Evolutionary conservation across 2,329 filamentous ascomycete species (phyloP).

Genomic region (Celoporthe dispersa): DNA sequence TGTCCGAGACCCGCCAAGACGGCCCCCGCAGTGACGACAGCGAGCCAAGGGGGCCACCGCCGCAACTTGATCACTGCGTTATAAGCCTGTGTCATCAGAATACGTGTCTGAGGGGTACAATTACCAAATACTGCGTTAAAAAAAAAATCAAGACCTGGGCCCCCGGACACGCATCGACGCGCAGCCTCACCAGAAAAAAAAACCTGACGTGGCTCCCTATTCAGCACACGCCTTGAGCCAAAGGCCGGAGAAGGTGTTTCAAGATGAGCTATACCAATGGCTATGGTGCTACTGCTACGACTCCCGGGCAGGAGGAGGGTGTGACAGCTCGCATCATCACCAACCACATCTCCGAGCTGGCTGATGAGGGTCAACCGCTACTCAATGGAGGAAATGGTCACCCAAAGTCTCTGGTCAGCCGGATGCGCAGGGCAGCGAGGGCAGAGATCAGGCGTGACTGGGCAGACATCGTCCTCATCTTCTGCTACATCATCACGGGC

Average conservation of each 20-base stretch:
- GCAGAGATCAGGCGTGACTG: conserved; percentile 61
- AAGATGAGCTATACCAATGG: conserved; percentile 23
- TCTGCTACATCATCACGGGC: conserved; percentile 78
- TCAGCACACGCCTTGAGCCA: not conserved
- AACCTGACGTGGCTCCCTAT: not conserved
- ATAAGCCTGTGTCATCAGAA: not conserved
- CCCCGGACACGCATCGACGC: not conserved
- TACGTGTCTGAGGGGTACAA: not conserved
- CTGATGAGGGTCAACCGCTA: conserved; percentile 43
- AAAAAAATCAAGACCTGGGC: not conserved
- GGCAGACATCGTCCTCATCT: conserved; percentile 70
- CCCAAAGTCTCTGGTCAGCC: conserved; percentile 32
- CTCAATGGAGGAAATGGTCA: conserved; percentile 34
- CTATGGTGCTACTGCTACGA: conserved; percentile 20
- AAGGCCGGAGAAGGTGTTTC: too few species aligned
- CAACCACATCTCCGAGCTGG: conserved; percentile 20
- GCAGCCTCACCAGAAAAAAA: not conserved
- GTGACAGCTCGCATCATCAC: conserved; percentile 13
- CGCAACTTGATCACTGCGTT: not conserved
- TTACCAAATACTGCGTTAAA: not conserved
- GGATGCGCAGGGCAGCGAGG: conserved; percentile 42
- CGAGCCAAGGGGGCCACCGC: not conserved
- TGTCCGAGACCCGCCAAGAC: not conserved
- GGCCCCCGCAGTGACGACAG: conserved; percentile 6
- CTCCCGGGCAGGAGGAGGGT: conserved; percentile 21